phyloP scores from a whole-genome alignment of 2,329 filamentous ascomycete genomes.

The Stagonosporopsis cucurbitacearum region DNA sequence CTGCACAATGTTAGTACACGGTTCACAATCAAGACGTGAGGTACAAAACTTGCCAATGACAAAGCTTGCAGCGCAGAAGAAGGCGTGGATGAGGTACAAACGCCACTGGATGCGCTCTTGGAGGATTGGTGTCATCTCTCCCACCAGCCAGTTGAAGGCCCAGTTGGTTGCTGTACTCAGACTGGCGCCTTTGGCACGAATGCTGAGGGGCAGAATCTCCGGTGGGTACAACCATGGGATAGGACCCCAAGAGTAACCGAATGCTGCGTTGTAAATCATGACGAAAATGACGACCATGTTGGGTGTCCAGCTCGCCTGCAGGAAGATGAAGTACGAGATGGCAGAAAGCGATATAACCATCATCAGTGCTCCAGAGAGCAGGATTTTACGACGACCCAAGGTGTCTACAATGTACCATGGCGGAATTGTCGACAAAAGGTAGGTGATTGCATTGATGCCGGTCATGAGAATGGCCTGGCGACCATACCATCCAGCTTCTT shows the following conservation, averaged over 20 bases:
- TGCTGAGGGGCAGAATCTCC: slow-evolving; percentile 97
- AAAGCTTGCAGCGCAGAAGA: slow-evolving; percentile 95
- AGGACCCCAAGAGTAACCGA: slow-evolving; percentile 96
- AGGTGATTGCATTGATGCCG: slow-evolving; percentile 91
- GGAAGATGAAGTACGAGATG: slow-evolving; percentile 94
- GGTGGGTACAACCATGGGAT: slow-evolving; percentile 98
- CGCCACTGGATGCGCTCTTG: slow-evolving; percentile 94
- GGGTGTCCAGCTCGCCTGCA: slow-evolving; percentile 80
- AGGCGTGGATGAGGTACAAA: slow-evolving; percentile 91
- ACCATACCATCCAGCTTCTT: slow-evolving; percentile 93
- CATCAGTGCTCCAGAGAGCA: slow-evolving; percentile 85
- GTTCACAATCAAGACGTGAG: background rate
- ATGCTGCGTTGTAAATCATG: slow-evolving; percentile 98
- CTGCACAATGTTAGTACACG: slow-evolving; percentile 56
- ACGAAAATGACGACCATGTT: slow-evolving; percentile 90
- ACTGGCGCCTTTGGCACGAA: slow-evolving; percentile 95
- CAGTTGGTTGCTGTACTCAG: slow-evolving; percentile 96
- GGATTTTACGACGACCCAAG: slow-evolving; percentile 86
- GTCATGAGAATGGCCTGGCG: slow-evolving; percentile 95
- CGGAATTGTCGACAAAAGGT: slow-evolving; percentile 88
- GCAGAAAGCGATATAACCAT: slow-evolving; percentile 88
- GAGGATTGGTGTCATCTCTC: slow-evolving; percentile 90
- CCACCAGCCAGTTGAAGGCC: slow-evolving; percentile 98
- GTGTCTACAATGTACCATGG: slow-evolving; percentile 97
- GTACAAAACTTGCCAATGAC: slow-evolving; percentile 77